Conservation (phyloP, 2,329 filamentous ascomycete genomes). For the Teratosphaeria viscida region DNA sequence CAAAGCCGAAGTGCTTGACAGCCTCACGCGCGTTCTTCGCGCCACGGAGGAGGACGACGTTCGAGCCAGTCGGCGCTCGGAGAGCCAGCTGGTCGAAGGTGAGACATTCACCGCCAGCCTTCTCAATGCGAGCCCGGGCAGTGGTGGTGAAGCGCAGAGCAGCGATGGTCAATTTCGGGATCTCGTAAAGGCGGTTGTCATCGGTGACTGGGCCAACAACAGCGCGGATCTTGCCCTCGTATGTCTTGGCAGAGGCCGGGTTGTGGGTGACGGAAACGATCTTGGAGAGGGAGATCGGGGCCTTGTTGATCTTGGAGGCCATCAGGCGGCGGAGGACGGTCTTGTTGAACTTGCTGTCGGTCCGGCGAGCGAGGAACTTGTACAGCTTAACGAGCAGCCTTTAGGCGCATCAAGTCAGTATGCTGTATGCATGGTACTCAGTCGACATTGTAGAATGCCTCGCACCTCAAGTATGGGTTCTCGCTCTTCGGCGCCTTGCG, state of each 20-base stretch:
- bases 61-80: conserved; percentile 86
- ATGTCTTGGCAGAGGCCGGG: conserved; percentile 40
- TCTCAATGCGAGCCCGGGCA: conserved; percentile 83
- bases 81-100: conserved; percentile 97
- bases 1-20: conserved; percentile 98
- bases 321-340: conserved; percentile 88
- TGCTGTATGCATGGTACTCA: not conserved
- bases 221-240: conserved; percentile 75
- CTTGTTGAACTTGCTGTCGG: conserved; percentile 97
- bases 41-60: conserved; percentile 93
- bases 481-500: conserved; percentile 69
- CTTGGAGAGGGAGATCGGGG: conserved; percentile 87
- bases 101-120: conserved; percentile 87
- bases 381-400: conserved; percentile 5
- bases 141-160: conserved; percentile 95
- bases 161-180: conserved; percentile 88
- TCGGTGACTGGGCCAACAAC: conserved; percentile 93
- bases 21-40: conserved; percentile 98
- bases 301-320: conserved; percentile 11
- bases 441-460: conserved; percentile 7
- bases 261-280: conserved; percentile 56
- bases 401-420: conserved; percentile 1
- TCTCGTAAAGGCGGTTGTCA: conserved; percentile 82
- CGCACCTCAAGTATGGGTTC: conserved; percentile 43
- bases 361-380: conserved; percentile 48